These are phyloP conservation scores for Erysimum cheiranthoides DNA, from an alignment of 345 rosid genomes.

Conservation along the genomic window DNA sequence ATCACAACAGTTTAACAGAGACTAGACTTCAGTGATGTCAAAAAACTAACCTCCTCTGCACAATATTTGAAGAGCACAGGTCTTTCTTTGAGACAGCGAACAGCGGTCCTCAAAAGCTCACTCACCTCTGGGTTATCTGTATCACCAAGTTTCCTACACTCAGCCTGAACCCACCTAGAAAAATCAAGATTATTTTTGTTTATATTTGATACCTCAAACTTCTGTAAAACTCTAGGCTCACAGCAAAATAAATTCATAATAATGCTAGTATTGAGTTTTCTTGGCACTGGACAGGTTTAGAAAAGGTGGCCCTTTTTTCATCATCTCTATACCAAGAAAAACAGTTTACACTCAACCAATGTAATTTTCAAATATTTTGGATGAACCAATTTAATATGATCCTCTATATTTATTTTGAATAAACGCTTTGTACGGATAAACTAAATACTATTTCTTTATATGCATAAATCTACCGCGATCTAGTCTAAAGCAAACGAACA, in stretches of 20 bases:
- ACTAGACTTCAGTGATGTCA: slow-evolving; percentile 4
- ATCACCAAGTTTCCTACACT: slow-evolving; percentile 96
- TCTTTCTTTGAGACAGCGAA: slow-evolving; percentile 89
- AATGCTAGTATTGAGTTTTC: not conserved
- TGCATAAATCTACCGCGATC: not conserved
- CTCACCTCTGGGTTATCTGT: slow-evolving; percentile 91
- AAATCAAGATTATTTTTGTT: slow-evolving; percentile 33
- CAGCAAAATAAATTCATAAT: not conserved
- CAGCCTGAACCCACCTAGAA: slow-evolving; percentile 98
- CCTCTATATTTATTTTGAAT: not conserved
- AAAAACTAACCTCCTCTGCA: slow-evolving; percentile 91
- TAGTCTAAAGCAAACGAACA: not conserved
- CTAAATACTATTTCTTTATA: not conserved
- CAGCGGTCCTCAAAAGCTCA: slow-evolving; percentile 83
- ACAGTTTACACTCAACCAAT: slow-evolving; percentile 7
- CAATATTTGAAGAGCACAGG: slow-evolving; percentile 97
- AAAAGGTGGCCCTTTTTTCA: not conserved
- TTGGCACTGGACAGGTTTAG: not conserved
- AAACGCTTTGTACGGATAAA: not conserved
- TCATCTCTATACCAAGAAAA: not conserved
- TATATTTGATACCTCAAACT: slow-evolving; percentile 20
- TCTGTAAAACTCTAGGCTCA: slow-evolving; percentile 1
- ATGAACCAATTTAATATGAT: not conserved
- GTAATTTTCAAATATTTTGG: not conserved
- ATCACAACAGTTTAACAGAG: slow-evolving; percentile 22